Evolutionary conservation across 306 rosid genomes (phyloP).

Genomic region (Boehmeria nivea): DNA sequence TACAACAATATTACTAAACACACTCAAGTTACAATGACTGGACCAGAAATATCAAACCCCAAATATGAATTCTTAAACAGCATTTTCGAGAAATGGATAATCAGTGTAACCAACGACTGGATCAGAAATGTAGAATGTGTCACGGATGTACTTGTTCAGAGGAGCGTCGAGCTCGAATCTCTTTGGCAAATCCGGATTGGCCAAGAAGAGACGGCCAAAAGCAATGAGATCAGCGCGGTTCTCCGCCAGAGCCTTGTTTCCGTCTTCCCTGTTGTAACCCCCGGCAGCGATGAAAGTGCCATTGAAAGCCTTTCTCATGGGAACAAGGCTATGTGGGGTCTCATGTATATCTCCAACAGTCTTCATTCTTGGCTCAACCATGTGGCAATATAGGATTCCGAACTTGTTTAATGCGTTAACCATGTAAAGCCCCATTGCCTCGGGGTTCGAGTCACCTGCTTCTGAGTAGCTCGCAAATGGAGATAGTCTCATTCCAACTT

Average conservation of each 20-base stretch:
- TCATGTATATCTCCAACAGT: constrained; percentile 13
- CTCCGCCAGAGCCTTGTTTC: constrained; percentile 30
- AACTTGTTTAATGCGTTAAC: constrained; percentile 31
- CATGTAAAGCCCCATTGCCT: constrained; percentile 46
- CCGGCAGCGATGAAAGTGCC: constrained; percentile 63
- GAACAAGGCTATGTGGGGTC: constrained; percentile 23
- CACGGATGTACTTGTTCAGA: constrained; percentile 32
- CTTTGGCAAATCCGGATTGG: constrained; percentile 52
- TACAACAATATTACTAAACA: too few relatives aligned
- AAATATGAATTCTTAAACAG: too few relatives aligned
- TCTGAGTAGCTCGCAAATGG: constrained; percentile 51
- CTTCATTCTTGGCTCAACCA: constrained; percentile 65
- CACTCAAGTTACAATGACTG: too few relatives aligned
- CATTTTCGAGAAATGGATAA: constrained; percentile 17
- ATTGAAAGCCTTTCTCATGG: constrained; percentile 40
- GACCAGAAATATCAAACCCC: too few relatives aligned
- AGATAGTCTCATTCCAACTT: constrained; percentile 67
- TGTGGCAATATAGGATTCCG: constrained; percentile 49
- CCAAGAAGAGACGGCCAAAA: constrained; percentile 47
- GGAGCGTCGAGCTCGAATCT: constrained; percentile 43
- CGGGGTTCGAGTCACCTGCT: constrained; percentile 63
- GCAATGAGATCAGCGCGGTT: constrained; percentile 42
- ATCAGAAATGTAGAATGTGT: constrained; percentile 37
- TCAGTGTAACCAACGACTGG: constrained; percentile 54
- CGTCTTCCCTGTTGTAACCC: constrained; percentile 38